Evolutionary conservation across 768 basidiomycete species (phyloP).

Genomic region (Tricholoma terreum): DNA sequence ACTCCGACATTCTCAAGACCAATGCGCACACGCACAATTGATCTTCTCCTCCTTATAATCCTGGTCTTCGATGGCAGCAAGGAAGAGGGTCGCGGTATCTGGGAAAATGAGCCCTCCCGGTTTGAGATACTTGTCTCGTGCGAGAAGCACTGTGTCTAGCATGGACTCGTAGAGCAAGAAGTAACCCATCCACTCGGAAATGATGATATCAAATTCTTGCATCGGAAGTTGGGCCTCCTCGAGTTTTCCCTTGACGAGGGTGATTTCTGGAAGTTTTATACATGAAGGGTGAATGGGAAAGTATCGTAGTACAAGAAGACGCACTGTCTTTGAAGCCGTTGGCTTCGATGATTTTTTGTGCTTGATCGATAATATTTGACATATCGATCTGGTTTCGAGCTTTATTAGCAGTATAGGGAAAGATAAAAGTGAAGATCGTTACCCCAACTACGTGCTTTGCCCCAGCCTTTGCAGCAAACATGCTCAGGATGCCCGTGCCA

Average conservation of each 20-base stretch:
- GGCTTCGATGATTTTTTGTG: slow-evolving; percentile 91
- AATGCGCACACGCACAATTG: slow-evolving; percentile 67
- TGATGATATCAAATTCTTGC: slow-evolving; percentile 94
- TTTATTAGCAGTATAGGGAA: slow-evolving; percentile 8
- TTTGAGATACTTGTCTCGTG: slow-evolving; percentile 95
- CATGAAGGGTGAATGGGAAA: slow-evolving; percentile 6
- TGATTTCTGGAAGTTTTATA: slow-evolving; percentile 62
- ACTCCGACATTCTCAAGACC: slow-evolving; percentile 1
- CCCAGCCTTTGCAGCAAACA: slow-evolving; percentile 97
- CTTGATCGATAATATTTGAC: slow-evolving; percentile 99
- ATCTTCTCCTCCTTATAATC: slow-evolving; percentile 99
- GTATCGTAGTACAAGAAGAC: slow-evolving; percentile 23
- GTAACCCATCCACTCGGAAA: slow-evolving; percentile 99
- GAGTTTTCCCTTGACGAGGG: slow-evolving; percentile 96
- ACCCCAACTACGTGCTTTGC: slow-evolving; percentile 93
- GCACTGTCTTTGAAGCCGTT: slow-evolving; percentile 95
- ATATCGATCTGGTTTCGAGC: slow-evolving; percentile 80
- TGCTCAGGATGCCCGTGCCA: slow-evolving; percentile 95
- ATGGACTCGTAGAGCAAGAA: slow-evolving; percentile 99
- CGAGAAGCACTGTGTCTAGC: slow-evolving; percentile 96
- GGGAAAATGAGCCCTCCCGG: slow-evolving; percentile 92
- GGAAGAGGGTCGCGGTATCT: slow-evolving; percentile 85
- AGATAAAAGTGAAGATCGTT: slow-evolving; percentile 25
- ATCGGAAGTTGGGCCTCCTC: slow-evolving; percentile 90
- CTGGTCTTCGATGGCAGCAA: slow-evolving; percentile 98